These are phyloP conservation scores for Fusarium lateritium DNA, from an alignment of 2,329 filamentous ascomycete species.

Conservation along the genomic window DNA sequence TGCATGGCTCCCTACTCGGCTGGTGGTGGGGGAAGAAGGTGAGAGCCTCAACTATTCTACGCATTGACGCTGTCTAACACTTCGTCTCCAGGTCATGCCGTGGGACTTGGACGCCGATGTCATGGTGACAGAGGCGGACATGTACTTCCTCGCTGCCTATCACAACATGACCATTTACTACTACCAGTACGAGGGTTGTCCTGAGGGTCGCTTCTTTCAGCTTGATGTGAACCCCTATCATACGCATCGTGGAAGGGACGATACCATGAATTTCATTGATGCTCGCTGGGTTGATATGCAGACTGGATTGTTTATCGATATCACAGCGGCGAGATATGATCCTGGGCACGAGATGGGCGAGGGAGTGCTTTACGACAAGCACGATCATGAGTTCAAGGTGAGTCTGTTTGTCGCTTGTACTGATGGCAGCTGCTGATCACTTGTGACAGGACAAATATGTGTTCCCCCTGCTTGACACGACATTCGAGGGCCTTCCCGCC, in stretches of 20 bases:
- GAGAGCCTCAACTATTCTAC: conserved; percentile 27
- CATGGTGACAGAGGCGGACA: conserved; percentile 77
- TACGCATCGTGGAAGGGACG: conserved; percentile 55
- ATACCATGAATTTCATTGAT: conserved; percentile 62
- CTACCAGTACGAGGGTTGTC: conserved; percentile 57
- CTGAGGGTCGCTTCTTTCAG: conserved; percentile 60
- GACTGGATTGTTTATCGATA: conserved; percentile 65
- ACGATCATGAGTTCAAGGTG: conserved; percentile 66
- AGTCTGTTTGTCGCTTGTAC: conserved; percentile 1
- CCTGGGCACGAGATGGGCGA: conserved; percentile 59
- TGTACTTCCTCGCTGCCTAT: conserved; percentile 75
- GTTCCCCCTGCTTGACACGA: conserved; percentile 77
- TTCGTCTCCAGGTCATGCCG: conserved; percentile 70
- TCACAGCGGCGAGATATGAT: conserved; percentile 66
- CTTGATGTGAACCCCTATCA: conserved; percentile 66
- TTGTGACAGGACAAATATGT: conserved; percentile 67
- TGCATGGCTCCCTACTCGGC: conserved; percentile 85
- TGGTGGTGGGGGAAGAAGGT: conserved; percentile 85
- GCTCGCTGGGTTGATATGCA: conserved; percentile 65
- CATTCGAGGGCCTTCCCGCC: conserved; percentile 76
- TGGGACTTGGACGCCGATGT: conserved; percentile 86
- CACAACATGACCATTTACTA: conserved; percentile 72
- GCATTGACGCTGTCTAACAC: conserved; percentile 12
- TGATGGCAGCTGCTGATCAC: neutral
- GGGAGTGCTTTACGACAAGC: conserved; percentile 66